phyloP scores from a whole-genome alignment of 306 rosid species.

The Vigna mungo region DNA sequence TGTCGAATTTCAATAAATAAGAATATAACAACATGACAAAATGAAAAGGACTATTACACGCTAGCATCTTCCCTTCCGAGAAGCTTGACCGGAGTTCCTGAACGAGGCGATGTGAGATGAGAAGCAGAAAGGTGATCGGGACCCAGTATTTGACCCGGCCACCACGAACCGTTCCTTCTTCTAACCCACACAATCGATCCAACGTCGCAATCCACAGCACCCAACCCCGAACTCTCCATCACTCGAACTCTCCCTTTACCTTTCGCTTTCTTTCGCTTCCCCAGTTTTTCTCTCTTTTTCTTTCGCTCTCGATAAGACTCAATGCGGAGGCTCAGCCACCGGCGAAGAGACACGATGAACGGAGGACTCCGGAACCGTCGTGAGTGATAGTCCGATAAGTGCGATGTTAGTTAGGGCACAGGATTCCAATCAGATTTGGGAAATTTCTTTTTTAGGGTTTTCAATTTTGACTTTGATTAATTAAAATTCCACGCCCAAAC shows the following conservation, averaged over 20 bases:
- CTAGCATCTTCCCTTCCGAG: slow-evolving; percentile 64
- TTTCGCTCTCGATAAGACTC: background rate
- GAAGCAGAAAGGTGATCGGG: slow-evolving; percentile 49
- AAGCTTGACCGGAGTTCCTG: slow-evolving; percentile 64
- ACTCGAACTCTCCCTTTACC: slow-evolving; percentile 21
- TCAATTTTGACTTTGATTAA: slow-evolving; percentile 39
- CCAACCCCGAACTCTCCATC: slow-evolving; percentile 52
- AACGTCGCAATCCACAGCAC: slow-evolving; percentile 51
- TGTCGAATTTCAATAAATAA: background rate
- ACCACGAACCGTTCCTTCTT: slow-evolving; percentile 62
- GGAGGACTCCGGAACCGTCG: slow-evolving; percentile 46
- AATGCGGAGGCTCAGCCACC: slow-evolving; percentile 44
- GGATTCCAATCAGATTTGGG: slow-evolving; percentile 56
- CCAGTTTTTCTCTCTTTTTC: slow-evolving; percentile 38
- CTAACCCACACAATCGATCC: slow-evolving; percentile 65
- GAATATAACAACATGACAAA: background rate
- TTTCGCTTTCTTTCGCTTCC: slow-evolving; percentile 52
- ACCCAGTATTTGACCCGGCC: slow-evolving; percentile 63
- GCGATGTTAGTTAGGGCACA: slow-evolving; percentile 52
- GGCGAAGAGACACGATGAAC: slow-evolving; percentile 43
- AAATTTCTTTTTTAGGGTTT: slow-evolving; percentile 50
- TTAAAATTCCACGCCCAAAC: background rate
- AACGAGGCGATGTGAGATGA: slow-evolving; percentile 58
- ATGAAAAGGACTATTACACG: slow-evolving; percentile 44
- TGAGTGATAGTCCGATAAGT: slow-evolving; percentile 36